Base-by-base conservation (phyloP, 2,329 filamentous ascomycete species). In the Colletotrichum tabaci region DNA sequence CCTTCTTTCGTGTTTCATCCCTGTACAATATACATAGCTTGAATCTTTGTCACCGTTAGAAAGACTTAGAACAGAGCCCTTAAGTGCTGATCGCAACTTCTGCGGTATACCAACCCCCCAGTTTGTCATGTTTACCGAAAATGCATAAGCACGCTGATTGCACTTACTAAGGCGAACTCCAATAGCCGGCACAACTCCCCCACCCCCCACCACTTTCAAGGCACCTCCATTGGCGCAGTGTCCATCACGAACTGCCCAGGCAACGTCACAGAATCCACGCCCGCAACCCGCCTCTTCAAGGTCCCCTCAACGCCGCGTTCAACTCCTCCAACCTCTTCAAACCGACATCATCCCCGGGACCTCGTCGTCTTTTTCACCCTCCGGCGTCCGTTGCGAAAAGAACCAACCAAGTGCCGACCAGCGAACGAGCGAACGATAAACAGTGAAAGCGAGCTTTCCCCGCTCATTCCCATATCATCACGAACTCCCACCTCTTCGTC, bases 171-270 rank as follows among this genome's bases (percentile, higher is more conserved):
- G 15, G 4, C 0, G 47, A 40, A 60, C 60, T n/a, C 2, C 26
- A 15, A 3, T 71, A 72, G 23, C 15, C 46, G 18, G 5, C 6
- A 46, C 30, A 35, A 50, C 23, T 40, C 46, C 64, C 68, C 69
- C 69, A 71, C 69, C 65, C 30, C 69, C 69, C 69, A 68, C 69
- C 65, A 71, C 42, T 38, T 35, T 56, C 61, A 56, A 67, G 56
- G 56, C 56, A 71, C 68, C 18, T 65, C 52, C 30, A 63, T 63
- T 63, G 49, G 57, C 64, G 64, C 52, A 42, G 64, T 56, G 56
- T 62, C 53, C 69, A 72, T 68, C 69, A 72, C 65, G 69, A 72
- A 68, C 58, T 60, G 40, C 65, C 64, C 66, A 72, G 69, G 69
- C 69, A 72, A 72, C 69, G 69, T 72, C 69, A 72, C 65, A 72